Base-by-base conservation (phyloP, 2,329 filamentous ascomycete species). In the Colletotrichum eremochloae region DNA sequence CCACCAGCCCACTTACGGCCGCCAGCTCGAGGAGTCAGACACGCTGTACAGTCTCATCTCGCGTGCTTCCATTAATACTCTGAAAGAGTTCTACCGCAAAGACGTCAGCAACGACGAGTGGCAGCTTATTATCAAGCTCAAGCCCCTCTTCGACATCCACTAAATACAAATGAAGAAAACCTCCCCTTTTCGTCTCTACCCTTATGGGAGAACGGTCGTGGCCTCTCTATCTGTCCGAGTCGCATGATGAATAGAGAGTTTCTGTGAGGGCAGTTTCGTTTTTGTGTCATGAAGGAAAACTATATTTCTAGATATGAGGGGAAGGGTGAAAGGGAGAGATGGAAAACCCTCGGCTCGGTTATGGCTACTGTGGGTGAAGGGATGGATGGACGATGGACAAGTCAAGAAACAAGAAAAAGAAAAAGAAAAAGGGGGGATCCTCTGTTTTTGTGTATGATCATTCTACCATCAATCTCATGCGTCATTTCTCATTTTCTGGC, bases 41-140 rank as follows among this genome's bases (percentile, higher is more conserved):
- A 88, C 85, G 1, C 87, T 99, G 18, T 98, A 98, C 88, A 96
- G 93, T 75, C 87, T 93, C 72, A 94, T 99, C 78, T 96, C 93
- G 55, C 90, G 96, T 76, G 88, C 90, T 76, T 96, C 93, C 79
- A 99, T 99, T 82, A 94, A 99, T 84, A 95, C 92, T 11, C 89
- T 99, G 75, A 99, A 99, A 88, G 94, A 98, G 80, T 98, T 94
- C 82, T 99, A 98, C 86, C 89, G 95, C 68, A 86, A 90, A 70
- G 95, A 98, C 73, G 94, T 98, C 53, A 89, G 88, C 61, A 96
- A 93, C 84, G 96, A 98, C 14, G 96, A 99, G 85, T 99, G 96
- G 96, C 87, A 90, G 79, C 87, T 99, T 75, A 94, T 99, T 80
- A 94, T 96, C 84, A 97, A 97, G 88, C 86, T 99, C 80, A 99